Evolutionary conservation across 352 stramenopile genomes (phyloP).

Genomic region (Pythium sp.): DNA sequence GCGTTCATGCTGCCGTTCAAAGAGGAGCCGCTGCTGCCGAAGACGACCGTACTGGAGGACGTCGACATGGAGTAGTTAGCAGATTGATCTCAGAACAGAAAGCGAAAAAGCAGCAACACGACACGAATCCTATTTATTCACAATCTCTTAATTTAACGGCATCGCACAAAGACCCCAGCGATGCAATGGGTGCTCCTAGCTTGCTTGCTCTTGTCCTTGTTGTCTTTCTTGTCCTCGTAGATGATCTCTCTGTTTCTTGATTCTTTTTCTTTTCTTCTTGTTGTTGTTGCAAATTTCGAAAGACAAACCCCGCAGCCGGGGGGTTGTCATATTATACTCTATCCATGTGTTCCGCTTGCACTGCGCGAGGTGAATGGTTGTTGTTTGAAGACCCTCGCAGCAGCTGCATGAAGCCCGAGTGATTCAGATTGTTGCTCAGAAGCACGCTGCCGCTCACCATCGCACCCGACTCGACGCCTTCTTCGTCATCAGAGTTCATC

Average conservation of each 20-base stretch:
- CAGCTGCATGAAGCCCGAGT: slow-evolving; percentile 59
- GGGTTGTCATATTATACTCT: slow-evolving; percentile 43
- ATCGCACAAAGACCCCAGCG: slow-evolving; percentile 4
- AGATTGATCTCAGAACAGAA: background rate
- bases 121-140: slow-evolving; percentile 19
- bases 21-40: background rate
- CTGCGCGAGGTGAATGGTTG: slow-evolving; percentile 29
- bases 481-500: slow-evolving; percentile 33
- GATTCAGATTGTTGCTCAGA: slow-evolving; percentile 53
- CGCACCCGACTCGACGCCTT: slow-evolving; percentile 22
- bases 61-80: background rate
- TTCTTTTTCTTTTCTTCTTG: background rate
- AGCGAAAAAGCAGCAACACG: background rate
- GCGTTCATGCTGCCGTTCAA: slow-evolving; percentile 13
- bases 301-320: background rate
- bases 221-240: background rate
- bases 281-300: background rate
- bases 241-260: background rate
- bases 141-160: slow-evolving; percentile 19
- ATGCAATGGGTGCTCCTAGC: background rate
- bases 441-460: slow-evolving; percentile 50
- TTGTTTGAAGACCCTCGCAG: slow-evolving; percentile 37
- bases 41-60: slow-evolving; percentile 7
- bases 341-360: slow-evolving; percentile 61
- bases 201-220: background rate